phyloP scores from a whole-genome alignment of 2,329 filamentous ascomycete species.

The Diaporthe destruens region DNA sequence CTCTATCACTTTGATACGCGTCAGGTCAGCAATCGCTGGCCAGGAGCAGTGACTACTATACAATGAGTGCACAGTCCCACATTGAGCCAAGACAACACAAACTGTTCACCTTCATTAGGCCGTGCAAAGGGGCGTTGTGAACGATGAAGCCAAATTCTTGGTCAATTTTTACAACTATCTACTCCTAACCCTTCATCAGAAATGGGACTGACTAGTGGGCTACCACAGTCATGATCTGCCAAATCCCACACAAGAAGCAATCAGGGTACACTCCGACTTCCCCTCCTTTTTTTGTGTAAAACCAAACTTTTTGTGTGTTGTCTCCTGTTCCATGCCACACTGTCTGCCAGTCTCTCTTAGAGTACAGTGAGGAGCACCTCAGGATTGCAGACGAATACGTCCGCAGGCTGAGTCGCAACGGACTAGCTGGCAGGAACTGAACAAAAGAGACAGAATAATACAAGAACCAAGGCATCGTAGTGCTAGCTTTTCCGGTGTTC shows the following conservation, averaged over 20 bases:
- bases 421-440: neutral
- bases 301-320: slow-evolving; percentile 20
- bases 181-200: neutral
- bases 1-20: neutral
- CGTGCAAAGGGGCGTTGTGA: neutral
- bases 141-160: neutral
- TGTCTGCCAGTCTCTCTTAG: neutral
- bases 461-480: neutral
- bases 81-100: neutral
- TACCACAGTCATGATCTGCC: neutral
- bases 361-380: neutral
- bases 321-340: neutral
- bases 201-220: neutral
- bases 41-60: neutral
- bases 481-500: neutral
- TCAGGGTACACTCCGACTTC: too few relatives aligned
- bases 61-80: neutral
- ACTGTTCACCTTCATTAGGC: neutral
- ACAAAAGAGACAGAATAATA: neutral
- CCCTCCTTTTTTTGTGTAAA: neutral
- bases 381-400: neutral
- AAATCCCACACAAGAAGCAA: neutral
- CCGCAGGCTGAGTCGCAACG: neutral
- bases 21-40: neutral
- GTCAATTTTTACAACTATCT: neutral